These are phyloP conservation scores for Solanum sejunctum DNA, from an alignment of 257 asterid genomes.

Conservation along the genomic window DNA sequence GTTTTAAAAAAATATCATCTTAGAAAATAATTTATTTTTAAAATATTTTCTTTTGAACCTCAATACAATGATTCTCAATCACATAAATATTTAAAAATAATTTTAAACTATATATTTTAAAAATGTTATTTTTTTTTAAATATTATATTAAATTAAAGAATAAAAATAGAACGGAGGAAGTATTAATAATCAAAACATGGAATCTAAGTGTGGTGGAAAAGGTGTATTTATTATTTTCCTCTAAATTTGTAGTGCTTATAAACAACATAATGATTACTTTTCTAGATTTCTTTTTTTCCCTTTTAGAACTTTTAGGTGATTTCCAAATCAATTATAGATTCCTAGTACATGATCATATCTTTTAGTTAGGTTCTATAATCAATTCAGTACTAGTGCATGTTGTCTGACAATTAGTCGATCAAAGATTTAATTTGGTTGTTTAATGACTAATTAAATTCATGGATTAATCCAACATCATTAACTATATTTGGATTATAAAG, in stretches of 20 bases:
- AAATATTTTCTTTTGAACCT: too few species aligned
- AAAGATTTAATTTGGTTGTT: neutral
- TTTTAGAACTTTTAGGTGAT: neutral
- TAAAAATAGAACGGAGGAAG: too few species aligned
- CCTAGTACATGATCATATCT: neutral
- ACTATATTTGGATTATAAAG: neutral
- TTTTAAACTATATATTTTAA: too few species aligned
- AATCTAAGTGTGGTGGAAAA: neutral
- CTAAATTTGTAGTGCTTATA: neutral
- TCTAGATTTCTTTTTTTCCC: neutral
- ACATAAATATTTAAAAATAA: too few species aligned
- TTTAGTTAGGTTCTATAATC: neutral
- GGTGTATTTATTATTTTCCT: neutral
- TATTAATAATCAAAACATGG: neutral
- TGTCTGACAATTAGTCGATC: neutral
- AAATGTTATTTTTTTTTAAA: too few species aligned
- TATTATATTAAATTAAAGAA: fast-evolving
- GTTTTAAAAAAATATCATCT: too few species aligned
- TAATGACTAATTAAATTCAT: neutral
- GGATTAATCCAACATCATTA: neutral
- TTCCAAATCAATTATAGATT: neutral
- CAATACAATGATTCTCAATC: too few species aligned
- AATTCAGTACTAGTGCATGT: neutral
- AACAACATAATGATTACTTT: neutral
- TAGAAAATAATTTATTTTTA: too few species aligned